Evolutionary conservation across 768 basidiomycete species (phyloP).

Genomic region (Amanita brunnescens): DNA sequence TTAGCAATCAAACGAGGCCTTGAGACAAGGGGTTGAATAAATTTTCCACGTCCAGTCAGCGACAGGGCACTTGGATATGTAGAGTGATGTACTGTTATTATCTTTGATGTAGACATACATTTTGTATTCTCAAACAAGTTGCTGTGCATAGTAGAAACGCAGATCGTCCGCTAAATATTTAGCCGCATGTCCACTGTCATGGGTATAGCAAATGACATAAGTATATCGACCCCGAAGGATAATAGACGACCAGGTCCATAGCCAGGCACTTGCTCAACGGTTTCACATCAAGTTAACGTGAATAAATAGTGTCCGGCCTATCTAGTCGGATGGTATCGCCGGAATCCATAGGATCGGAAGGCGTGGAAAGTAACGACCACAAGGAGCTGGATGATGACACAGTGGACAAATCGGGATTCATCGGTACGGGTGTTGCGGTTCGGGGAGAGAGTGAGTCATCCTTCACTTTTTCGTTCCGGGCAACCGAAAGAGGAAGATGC

Average conservation of each 20-base stretch:
- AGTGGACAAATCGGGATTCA: conserved; percentile 16
- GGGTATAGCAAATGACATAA: conserved; percentile 1
- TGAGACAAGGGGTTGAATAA: conserved; percentile 21
- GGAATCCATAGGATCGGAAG: conserved; percentile 15
- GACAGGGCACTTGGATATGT: not conserved
- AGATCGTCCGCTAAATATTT: not conserved
- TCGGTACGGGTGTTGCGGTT: conserved; percentile 11
- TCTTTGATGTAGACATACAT: not conserved
- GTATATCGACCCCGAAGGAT: not conserved
- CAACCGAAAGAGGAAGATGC: conserved; percentile 3
- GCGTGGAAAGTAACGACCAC: conserved; percentile 19
- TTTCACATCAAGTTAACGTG: too few species aligned
- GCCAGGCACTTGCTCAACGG: not conserved
- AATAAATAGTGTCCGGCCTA: conserved; percentile 1
- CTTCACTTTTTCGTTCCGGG: conserved; percentile 19
- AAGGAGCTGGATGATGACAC: conserved; percentile 25
- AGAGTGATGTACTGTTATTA: conserved; percentile 2
- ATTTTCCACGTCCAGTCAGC: not conserved
- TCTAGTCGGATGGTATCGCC: conserved; percentile 12
- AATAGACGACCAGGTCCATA: not conserved
- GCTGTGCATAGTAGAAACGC: not conserved
- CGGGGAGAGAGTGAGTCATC: conserved; percentile 5
- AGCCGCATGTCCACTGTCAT: not conserved
- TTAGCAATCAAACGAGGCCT: conserved; percentile 56
- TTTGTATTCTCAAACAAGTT: not conserved